These are phyloP conservation scores for Dryadomyces quercivorus DNA, from an alignment of 2,329 filamentous ascomycete species.

Conservation along the genomic window DNA sequence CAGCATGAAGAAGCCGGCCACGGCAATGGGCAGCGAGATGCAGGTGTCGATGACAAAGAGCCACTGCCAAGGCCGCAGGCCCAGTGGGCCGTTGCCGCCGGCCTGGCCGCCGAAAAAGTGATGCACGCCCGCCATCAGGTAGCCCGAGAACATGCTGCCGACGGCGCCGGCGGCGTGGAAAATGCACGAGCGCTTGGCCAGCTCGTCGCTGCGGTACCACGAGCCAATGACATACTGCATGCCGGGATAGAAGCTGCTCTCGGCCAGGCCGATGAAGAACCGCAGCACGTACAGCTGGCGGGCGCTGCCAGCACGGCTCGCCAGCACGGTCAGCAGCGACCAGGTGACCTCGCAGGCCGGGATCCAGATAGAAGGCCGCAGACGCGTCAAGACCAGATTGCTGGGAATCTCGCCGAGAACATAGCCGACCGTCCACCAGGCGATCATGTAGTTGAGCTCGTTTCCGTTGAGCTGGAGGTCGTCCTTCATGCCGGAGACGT, in stretches of 20 bases:
- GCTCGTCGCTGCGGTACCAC: constrained; percentile 31
- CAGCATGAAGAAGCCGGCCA: constrained; percentile 36
- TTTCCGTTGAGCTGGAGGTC: constrained; percentile 27
- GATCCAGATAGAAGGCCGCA: constrained; percentile 30
- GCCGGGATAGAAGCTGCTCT: constrained; percentile 26
- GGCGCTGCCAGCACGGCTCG: constrained; percentile 18
- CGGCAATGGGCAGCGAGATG: constrained; percentile 41
- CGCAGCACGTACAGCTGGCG: constrained; percentile 28
- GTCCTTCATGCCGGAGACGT: constrained; percentile 33
- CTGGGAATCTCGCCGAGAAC: constrained; percentile 25
- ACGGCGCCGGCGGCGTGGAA: constrained; percentile 37
- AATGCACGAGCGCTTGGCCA: constrained; percentile 37
- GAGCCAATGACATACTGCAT: constrained; percentile 31
- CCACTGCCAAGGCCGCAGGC: constrained; percentile 41
- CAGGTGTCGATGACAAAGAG: constrained; percentile 46
- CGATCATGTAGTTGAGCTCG: constrained; percentile 23
- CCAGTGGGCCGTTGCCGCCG: constrained; percentile 17
- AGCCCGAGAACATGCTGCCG: constrained; percentile 45
- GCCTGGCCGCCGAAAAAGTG: constrained; percentile 30
- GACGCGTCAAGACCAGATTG: constrained; percentile 25
- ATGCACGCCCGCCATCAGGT: constrained; percentile 41
- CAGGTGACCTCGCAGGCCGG: constrained; percentile 26
- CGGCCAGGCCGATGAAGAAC: constrained; percentile 30
- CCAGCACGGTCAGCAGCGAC: constrained; percentile 22
- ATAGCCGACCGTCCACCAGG: constrained; percentile 24